These are phyloP conservation scores for Aspergillus sp. DNA, from an alignment of 2,329 filamentous ascomycete genomes.

Conservation along the genomic window DNA sequence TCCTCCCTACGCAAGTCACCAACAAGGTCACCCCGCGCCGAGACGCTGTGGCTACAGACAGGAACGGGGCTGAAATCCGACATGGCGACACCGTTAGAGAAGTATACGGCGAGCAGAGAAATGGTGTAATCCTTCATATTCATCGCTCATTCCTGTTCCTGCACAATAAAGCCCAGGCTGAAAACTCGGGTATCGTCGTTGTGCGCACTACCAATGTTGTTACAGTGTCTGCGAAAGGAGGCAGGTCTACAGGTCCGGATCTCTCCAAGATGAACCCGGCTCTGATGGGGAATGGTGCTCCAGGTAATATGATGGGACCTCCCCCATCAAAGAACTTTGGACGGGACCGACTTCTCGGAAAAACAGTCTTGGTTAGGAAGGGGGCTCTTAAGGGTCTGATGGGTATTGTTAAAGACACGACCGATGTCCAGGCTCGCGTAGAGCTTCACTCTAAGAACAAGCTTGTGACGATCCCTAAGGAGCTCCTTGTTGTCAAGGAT, in stretches of 20 bases:
- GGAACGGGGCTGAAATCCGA: slow-evolving; percentile 89
- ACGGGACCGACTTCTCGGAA: slow-evolving; percentile 80
- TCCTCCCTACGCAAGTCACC: slow-evolving; percentile 87
- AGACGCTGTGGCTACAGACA: slow-evolving; percentile 85
- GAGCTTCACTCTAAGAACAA: slow-evolving; percentile 95
- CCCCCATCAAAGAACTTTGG: slow-evolving; percentile 63
- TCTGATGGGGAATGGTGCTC: slow-evolving; percentile 66
- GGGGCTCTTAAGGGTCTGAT: slow-evolving; percentile 90
- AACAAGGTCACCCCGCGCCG: slow-evolving; percentile 83
- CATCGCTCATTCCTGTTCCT: slow-evolving; percentile 90
- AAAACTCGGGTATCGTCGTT: slow-evolving; percentile 89
- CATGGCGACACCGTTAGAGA: slow-evolving; percentile 92
- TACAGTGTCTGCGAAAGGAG: slow-evolving; percentile 92
- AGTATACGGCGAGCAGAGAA: slow-evolving; percentile 76
- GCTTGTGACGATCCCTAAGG: slow-evolving; percentile 79
- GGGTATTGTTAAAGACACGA: slow-evolving; percentile 94
- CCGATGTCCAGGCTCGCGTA: slow-evolving; percentile 79
- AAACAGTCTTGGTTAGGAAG: slow-evolving; percentile 84
- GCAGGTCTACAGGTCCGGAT: slow-evolving; percentile 73
- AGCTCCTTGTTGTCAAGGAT: slow-evolving; percentile 81
- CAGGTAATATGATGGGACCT: slow-evolving; percentile 58
- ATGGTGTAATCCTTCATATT: slow-evolving; percentile 89
- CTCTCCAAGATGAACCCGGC: slow-evolving; percentile 91
- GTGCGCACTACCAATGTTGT: slow-evolving; percentile 80
- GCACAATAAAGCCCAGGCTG: slow-evolving; percentile 77